phyloP scores from a whole-genome alignment of 192 early-diverging fungal species.

The Paraglomus brasilianum region DNA sequence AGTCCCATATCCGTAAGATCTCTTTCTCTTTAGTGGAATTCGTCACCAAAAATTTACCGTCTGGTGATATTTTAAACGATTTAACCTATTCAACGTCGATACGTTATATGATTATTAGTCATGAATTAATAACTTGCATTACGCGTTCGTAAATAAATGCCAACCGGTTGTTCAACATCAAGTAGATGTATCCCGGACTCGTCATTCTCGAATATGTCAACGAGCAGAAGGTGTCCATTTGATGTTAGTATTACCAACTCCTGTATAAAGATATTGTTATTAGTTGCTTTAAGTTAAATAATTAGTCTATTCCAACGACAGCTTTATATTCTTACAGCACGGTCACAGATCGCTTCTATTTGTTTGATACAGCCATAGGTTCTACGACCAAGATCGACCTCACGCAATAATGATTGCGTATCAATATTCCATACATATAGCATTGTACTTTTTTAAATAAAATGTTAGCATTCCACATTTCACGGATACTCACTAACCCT shows the following conservation, averaged over 20 bases:
- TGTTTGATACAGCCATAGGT: not conserved
- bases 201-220: conserved; percentile 8
- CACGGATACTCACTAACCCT: too few species aligned
- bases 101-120: not conserved
- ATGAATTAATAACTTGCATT: not conserved
- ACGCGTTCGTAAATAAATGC: not conserved
- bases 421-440: conserved; percentile 21
- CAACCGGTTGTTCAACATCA: not conserved
- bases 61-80: conserved; percentile 8
- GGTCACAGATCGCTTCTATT: conserved; percentile 4
- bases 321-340: not conserved
- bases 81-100: not conserved
- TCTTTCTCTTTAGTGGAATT: conserved; percentile 17
- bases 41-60: conserved; percentile 16
- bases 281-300: not conserved
- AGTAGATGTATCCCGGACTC: not conserved
- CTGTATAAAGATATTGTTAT: not conserved
- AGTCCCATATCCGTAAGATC: conserved; percentile 10
- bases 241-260: not conserved
- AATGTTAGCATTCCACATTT: too few species aligned
- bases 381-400: not conserved
- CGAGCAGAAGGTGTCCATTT: conserved; percentile 7
- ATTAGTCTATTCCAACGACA: not conserved
- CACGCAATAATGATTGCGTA: conserved; percentile 11
- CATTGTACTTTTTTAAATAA: not conserved